phyloP scores from a whole-genome alignment of 164 flowering plant species.

The Vitis cinerea region DNA sequence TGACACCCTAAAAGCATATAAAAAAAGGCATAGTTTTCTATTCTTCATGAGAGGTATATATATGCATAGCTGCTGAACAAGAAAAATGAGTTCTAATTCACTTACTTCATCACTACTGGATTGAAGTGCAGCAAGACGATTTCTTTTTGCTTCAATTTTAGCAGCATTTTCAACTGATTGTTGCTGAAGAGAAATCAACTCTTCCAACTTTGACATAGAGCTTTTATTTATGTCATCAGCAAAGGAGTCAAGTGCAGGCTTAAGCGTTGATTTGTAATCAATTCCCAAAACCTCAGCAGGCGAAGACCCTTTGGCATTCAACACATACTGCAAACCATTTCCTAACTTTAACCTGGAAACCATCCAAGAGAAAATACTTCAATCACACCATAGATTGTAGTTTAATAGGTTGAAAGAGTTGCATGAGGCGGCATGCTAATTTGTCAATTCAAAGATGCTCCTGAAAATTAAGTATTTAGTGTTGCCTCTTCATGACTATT shows the following conservation, averaged over 20 bases:
- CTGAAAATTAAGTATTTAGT: no score
- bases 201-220: slow-evolving; percentile 27
- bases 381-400: not conserved
- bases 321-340: slow-evolving; percentile 49
- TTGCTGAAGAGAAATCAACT: slow-evolving; percentile 51
- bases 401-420: not conserved
- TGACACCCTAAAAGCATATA: not conserved
- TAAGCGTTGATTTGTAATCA: slow-evolving; percentile 68
- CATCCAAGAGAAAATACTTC: slow-evolving; percentile 1
- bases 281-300: slow-evolving; percentile 69
- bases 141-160: slow-evolving; percentile 57
- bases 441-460: no score
- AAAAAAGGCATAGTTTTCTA: not conserved
- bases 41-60: no score
- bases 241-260: slow-evolving; percentile 58
- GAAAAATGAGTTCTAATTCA: slow-evolving; percentile 7
- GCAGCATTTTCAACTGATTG: slow-evolving; percentile 47
- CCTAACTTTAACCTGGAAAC: slow-evolving; percentile 72
- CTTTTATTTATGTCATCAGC: slow-evolving; percentile 22
- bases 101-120: slow-evolving; percentile 56
- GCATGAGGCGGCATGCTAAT: no score
- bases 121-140: slow-evolving; percentile 44
- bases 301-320: slow-evolving; percentile 65
- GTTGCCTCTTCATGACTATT: no score
- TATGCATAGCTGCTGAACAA: not conserved